phyloP scores from a whole-genome alignment of 2,329 filamentous ascomycete genomes.

The Rutstroemia sp. region DNA sequence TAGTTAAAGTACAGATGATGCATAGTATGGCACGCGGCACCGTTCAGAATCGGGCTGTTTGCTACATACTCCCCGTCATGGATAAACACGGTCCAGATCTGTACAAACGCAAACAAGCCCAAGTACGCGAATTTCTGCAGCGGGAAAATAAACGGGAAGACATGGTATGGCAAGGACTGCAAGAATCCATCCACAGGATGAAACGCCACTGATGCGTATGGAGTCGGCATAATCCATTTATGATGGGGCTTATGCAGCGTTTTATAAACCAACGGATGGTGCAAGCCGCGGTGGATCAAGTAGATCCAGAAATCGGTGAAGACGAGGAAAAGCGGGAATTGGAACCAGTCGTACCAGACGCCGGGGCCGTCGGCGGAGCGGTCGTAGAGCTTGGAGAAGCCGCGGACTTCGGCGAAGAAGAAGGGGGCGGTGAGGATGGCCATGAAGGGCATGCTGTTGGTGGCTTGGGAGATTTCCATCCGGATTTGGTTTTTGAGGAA shows the following conservation, averaged over 20 bases:
- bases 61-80: constrained; percentile 92
- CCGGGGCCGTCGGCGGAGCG: constrained; percentile 67
- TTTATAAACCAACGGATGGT: constrained; percentile 79
- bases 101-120: constrained; percentile 81
- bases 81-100: constrained; percentile 95
- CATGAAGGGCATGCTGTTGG: constrained; percentile 73
- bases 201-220: constrained; percentile 88
- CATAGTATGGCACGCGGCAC: constrained; percentile 87
- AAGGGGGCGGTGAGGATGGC: constrained; percentile 71
- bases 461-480: constrained; percentile 78
- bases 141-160: constrained; percentile 89
- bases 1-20: constrained; percentile 85
- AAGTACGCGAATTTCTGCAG: constrained; percentile 88
- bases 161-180: constrained; percentile 84
- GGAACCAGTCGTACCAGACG: constrained; percentile 67
- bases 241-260: constrained; percentile 92
- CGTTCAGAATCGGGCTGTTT: constrained; percentile 87
- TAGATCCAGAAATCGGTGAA: constrained; percentile 91
- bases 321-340: constrained; percentile 80
- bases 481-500: constrained; percentile 90
- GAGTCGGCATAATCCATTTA: constrained; percentile 99
- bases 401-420: constrained; percentile 77
- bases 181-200: constrained; percentile 87
- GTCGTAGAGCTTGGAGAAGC: constrained; percentile 84
- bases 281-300: constrained; percentile 81